These are phyloP conservation scores for Pythium oligandrum DNA, from an alignment of 352 stramenopile species.

Conservation along the genomic window DNA sequence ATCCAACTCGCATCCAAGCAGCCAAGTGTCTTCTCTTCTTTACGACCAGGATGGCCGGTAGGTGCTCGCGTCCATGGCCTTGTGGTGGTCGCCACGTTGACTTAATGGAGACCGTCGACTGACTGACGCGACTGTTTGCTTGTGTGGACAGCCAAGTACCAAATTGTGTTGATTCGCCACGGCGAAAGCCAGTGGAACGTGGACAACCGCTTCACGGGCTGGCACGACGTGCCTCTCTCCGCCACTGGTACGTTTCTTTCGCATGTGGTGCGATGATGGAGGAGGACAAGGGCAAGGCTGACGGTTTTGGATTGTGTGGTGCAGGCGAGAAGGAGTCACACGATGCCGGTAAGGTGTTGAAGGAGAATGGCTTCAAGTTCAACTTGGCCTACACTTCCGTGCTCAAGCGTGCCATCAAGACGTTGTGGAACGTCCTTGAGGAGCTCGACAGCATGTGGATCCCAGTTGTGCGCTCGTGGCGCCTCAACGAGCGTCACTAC, in stretches of 20 bases:
- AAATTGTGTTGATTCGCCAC: conserved; percentile 91
- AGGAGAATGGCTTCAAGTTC: conserved; percentile 90
- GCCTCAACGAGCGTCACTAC: conserved; percentile 99
- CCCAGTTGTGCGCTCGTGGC: conserved; percentile 90
- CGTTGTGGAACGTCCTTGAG: conserved; percentile 95
- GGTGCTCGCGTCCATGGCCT: no score
- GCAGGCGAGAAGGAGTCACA: conserved; percentile 88
- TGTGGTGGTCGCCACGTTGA: no score
- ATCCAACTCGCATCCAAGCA: no score
- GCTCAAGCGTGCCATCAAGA: conserved; percentile 97
- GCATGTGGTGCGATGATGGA: no score
- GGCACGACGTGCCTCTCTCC: conserved; percentile 95
- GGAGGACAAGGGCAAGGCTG: no score
- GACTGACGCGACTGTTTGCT: no score
- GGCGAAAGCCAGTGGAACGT: conserved; percentile 98
- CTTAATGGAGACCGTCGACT: no score
- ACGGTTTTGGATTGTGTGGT: conserved; percentile 1
- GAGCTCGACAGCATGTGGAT: conserved; percentile 98
- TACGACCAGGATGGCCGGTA: no score
- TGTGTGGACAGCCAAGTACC: conserved; percentile 60
- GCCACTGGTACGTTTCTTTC: conserved; percentile 29
- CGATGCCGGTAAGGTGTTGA: conserved; percentile 93
- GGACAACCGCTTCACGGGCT: conserved; percentile 98
- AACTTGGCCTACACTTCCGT: conserved; percentile 95
- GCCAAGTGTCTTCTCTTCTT: no score